Base-by-base conservation (phyloP, 257 asterid genomes). In the Verbena officinalis region DNA sequence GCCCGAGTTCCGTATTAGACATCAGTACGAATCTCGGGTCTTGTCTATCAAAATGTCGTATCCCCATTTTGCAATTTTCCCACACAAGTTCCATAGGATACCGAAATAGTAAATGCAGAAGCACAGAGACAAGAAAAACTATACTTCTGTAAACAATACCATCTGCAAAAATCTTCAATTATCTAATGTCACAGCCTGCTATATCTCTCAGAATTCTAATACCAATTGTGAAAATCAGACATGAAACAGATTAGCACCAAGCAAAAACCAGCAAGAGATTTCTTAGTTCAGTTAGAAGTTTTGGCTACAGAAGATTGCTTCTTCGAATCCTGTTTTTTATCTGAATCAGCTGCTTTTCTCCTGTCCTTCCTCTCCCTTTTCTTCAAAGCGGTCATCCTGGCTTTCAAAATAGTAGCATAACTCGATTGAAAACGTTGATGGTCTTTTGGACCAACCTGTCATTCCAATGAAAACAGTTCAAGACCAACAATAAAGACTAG, bases 341-440 rank as follows among this genome's bases (percentile, higher is more conserved):
- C 97, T 8, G 88, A 77, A 68, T 82, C 90, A 10, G 84, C 78
- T 17, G 89, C 72, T 77, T 92, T 92, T 59, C 79, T 85, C 81
- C 77, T 83, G 66, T 92, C 96, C 78, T 92, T 92, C 76, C 97
- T 76, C 83, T 92, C 98, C 77, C 98, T 87, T 82, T 89, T 92
- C 83, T 87, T 92, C 77, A 92, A 69, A 5, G 98, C 89, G n/a
- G 93, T 85, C 96, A 92, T 87, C 9, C 89, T 86, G 57, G 95
- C 82, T 77, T 89, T 91, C 70, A 91, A 67, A 70, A 91, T 86
- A 16, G 96, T 91, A 40, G 98, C 91, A 64, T 89, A 89, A 64
- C 97, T 89, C 9, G 93, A 89, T 67, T 92, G 98, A 61, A 92
- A 92, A 1, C 96, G 86, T 62, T 78, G 97, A 59, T 92, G 91